Conservation (phyloP, 1,139 yeast species). For the Lodderomyces elongisporus region DNA sequence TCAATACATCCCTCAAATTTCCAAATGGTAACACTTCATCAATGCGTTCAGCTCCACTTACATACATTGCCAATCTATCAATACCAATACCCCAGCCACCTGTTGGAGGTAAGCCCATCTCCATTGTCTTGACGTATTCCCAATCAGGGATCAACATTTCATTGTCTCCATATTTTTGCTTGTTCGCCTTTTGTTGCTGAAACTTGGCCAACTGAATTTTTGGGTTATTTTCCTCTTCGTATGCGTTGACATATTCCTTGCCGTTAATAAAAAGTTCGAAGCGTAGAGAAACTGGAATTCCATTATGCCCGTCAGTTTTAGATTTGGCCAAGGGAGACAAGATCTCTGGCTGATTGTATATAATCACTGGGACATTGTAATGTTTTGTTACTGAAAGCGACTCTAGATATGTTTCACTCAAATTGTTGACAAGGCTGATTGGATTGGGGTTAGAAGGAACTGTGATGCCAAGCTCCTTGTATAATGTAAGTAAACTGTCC, state of each 20-base stretch:
- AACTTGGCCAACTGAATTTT: constrained; percentile 60
- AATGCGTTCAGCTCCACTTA: constrained; percentile 61
- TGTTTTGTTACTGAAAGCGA: constrained; percentile 37
- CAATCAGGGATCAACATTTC: constrained; percentile 72
- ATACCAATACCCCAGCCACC: constrained; percentile 98
- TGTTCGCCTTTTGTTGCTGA: constrained; percentile 46
- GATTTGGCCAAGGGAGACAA: constrained; percentile 90
- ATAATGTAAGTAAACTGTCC: constrained; percentile 35
- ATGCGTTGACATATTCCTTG: constrained; percentile 84
- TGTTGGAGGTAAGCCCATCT: constrained; percentile 94
- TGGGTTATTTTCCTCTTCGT: constrained; percentile 95
- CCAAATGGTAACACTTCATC: constrained; percentile 85
- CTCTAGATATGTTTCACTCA: constrained; percentile 63
- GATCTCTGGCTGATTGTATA: constrained; percentile 77
- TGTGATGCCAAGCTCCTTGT: constrained; percentile 20
- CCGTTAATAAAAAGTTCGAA: constrained; percentile 83
- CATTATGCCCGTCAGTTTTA: constrained; percentile 26
- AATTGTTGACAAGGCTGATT: constrained; percentile 56
- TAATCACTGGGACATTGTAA: constrained; percentile 54
- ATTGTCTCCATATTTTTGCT: constrained; percentile 46
- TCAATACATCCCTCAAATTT: constrained; percentile 59
- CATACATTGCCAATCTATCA: constrained; percentile 80
- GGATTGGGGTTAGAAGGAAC: constrained; percentile 47
- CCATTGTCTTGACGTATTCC: constrained; percentile 68
- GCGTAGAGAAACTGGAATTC: constrained; percentile 49